Evolutionary conservation across 1,284 basidiomycete genomes (phyloP), one percentile per base, ranked within the genome.

Genomic region (Ustilago bromivora): DNA sequence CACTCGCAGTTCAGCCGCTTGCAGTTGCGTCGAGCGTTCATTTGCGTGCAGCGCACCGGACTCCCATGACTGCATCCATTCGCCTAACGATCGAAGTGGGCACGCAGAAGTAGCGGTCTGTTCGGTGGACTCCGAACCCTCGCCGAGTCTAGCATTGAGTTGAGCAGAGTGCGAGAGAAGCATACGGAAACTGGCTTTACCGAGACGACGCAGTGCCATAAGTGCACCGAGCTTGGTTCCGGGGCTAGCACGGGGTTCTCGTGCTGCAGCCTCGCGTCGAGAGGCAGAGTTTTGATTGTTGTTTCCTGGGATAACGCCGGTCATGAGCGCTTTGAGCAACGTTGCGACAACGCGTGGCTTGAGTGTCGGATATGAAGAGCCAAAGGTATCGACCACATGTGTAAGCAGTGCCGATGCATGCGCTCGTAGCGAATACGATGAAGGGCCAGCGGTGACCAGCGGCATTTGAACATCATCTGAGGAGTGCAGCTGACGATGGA

Each of bases 291-390:
- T 66, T 47, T 69, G 61, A 41, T 77, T 67, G 56, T 58, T 68
- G 43, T 61, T 65, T 0, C 64, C 61, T 0, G 59, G 65, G 28
- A 71, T 65, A 2, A 76, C 66, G 2, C 80, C 80, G 64, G 91
- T 91, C 61, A 94, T 89, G 5, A 98, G 90, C 0, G 95, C 95
- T 13, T 95, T 90, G 8, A 96, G 89, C 7, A 99, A 90, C 0
- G 96, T 98, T 82, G 96, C 95, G 87, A 96, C 93, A 56, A 98
- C 92, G 10, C 96, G 92, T 36, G 93, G 92, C 7, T 92, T 91
- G 17, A 96, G 89, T 0, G 93, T 92, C 0, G 94, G 93, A 84
- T 96, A 96, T 1, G 87, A 85, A n/a, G 83, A 71, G 0, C 87
- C 86, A 72, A 88, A 89, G 6, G 86, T 84, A 90, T 93, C 52